Percentiles rank a stretch among this genome's conserved stretches.
Conservation (phyloP, 2,329 filamentous ascomycete species). For the Penicillium sp. region DNA sequence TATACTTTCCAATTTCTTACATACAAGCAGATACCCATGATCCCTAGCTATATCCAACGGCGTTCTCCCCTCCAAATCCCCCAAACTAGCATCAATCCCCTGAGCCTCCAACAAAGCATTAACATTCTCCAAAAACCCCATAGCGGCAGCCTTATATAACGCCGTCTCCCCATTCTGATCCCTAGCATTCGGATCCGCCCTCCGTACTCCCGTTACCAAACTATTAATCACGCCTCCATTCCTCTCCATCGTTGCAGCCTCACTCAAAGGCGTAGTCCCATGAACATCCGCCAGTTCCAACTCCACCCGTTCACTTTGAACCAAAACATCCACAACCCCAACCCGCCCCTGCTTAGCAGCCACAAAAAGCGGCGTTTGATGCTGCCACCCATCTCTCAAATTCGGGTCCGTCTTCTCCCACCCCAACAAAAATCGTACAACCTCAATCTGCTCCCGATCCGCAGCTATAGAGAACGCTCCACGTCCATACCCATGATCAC, state of each 20-base stretch:
- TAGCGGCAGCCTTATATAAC: constrained; percentile 16
- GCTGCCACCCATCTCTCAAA: constrained; percentile 19
- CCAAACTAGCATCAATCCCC: constrained; percentile 12
- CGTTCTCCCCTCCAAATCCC: constrained; percentile 3
- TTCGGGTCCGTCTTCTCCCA: constrained; percentile 23
- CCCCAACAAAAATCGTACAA: constrained; percentile 13
- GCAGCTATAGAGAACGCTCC: constrained; percentile 22
- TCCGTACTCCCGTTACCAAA: constrained; percentile 8
- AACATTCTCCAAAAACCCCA: constrained; percentile 14
- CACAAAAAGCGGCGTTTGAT: constrained; percentile 18
- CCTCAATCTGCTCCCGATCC: constrained; percentile 10
- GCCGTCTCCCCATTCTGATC: constrained; percentile 19
- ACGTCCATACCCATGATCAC: constrained; percentile 12
- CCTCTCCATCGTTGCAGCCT: constrained; percentile 9
- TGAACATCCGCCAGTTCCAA: constrained; percentile 17
- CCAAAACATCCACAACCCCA: constrained; percentile 14
- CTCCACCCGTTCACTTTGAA: constrained; percentile 14
- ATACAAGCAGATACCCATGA: background rate
- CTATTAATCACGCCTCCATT: constrained; percentile 7
- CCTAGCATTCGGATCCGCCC: constrained; percentile 16
- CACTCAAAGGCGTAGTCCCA: constrained; percentile 19
- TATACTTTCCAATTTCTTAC: constrained; percentile 7
- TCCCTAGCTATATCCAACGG: constrained; percentile 4
- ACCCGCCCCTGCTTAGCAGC: constrained; percentile 11
- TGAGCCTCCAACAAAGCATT: constrained; percentile 10